These are phyloP conservation scores for Ceratopteris richardii DNA, from an alignment of 75 land plant species.

Conservation along the genomic window DNA sequence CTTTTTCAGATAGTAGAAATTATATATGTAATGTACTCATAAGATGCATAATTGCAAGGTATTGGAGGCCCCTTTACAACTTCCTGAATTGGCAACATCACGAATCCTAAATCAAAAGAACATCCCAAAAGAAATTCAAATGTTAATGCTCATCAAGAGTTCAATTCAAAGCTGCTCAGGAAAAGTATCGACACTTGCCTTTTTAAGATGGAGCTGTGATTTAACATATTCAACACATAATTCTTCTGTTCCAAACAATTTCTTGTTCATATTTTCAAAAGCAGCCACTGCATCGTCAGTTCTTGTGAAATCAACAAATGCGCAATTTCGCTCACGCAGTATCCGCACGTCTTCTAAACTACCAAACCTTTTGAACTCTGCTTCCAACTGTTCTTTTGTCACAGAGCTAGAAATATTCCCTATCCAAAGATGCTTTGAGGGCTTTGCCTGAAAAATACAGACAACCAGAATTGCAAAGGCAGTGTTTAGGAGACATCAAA, in stretches of 20 bases:
- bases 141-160: no score
- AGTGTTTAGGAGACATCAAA: no score
- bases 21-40: no score
- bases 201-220: constrained; percentile 28
- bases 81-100: no score
- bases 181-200: constrained; percentile 11
- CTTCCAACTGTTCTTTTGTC: constrained; percentile 62
- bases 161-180: no score
- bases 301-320: constrained; percentile 49
- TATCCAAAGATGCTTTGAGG: constrained; percentile 70
- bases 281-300: constrained; percentile 83
- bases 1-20: no score
- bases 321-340: constrained; percentile 60
- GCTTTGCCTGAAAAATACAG: constrained; percentile 67
- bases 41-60: no score
- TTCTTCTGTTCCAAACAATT: constrained; percentile 48
- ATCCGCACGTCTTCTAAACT: constrained; percentile 64
- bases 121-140: no score
- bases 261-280: constrained; percentile 61
- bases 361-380: constrained; percentile 70
- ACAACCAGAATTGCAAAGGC: no score
- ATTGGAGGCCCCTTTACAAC: no score
- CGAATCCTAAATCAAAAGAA: no score
- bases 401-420: constrained; percentile 59
- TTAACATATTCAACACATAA: constrained; percentile 74